Conservation (phyloP, 2,329 filamentous ascomycete genomes). For the Neopestalotiopsis sp. region DNA sequence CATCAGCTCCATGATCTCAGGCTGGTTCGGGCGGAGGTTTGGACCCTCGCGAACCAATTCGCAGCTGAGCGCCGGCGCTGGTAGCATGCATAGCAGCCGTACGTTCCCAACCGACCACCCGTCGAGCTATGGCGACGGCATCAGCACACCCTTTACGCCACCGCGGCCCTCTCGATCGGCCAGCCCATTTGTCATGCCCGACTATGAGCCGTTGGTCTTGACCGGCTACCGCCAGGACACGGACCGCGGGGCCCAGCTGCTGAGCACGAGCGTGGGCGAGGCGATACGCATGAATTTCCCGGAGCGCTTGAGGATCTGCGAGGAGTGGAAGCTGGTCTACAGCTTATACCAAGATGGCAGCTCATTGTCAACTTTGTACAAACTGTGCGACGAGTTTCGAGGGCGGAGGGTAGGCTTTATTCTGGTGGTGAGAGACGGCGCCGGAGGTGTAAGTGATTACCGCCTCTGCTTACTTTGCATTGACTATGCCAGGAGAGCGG, state of each 20-base stretch:
- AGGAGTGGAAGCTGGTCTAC: constrained; percentile 87
- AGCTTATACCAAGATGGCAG: constrained; percentile 92
- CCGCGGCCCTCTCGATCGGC: constrained; percentile 57
- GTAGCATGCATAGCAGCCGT: constrained; percentile 18
- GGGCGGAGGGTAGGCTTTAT: constrained; percentile 84
- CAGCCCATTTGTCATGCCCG: constrained; percentile 86
- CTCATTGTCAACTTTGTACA: constrained; percentile 84
- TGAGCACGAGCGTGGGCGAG: constrained; percentile 79
- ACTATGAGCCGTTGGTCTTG: constrained; percentile 80
- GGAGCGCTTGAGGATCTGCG: constrained; percentile 82
- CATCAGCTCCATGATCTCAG: constrained; percentile 14
- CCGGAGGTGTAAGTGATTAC: constrained; percentile 67
- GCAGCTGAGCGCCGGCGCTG: constrained; percentile 20
- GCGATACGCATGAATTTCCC: constrained; percentile 92
- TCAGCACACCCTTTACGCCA: constrained; percentile 66
- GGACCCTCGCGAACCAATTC: constrained; percentile 18
- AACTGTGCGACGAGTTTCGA: constrained; percentile 72
- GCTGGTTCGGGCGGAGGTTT: constrained; percentile 10
- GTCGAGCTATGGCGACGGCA: constrained; percentile 45
- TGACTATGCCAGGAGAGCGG: too few relatives aligned
- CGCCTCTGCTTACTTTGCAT: background rate
- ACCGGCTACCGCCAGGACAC: constrained; percentile 69
- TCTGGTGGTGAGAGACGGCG: constrained; percentile 80
- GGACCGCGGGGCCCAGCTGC: constrained; percentile 64
- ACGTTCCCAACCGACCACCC: constrained; percentile 22